Evolutionary conservation across 495 filamentous ascomycete species (phyloP), one percentile per base, ranked within the genome.

Genomic region (Penicillium steckii): DNA sequence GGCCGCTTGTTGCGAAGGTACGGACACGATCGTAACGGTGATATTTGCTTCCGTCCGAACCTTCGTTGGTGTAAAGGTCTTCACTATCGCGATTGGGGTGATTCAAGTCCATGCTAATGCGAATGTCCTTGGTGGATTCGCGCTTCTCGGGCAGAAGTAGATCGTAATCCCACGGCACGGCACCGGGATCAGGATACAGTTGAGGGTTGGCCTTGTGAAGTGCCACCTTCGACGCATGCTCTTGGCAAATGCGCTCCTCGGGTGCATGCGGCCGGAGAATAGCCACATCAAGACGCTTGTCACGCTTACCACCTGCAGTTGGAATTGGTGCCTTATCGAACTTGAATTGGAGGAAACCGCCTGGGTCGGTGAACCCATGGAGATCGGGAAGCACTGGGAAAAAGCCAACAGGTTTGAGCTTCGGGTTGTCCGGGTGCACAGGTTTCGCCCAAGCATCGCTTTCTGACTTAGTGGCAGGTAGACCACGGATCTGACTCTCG

Each of bases 371-470:
- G 62, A 92, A 85, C 8, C 89, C 88, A 15, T 89, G 83, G n/a
- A 92, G 80, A 57, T 97, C 94, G 1, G 94, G 94, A 2, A 96
- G 70, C 12, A 98, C 61, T 1, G 94, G 89, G 61, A 84, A 92
- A 52, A 83, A 83, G 41, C 91, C 90, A 25, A 95, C 79, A 6
- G 91, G 74, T 60, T 87, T 85, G 41, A 95, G 61, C 56, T 85
- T 82, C n/a, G 83, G 81, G 62, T 93, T 93, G 18, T 83, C 82
- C 0, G 94, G 95, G 61, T 98, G 92, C 51, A 83, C 81, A 7
- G 95, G 85, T 30, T 80, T 72, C 26, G 76, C 84, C 82, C 85
- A 90, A 21, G 92, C 88, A 55, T 87, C 74, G 25, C 69, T 64
- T 46, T 88, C 87, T 12, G 79, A 72, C 29, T 77, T 75, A 0